Evolutionary conservation across 345 rosid species (phyloP).

Genomic region (Hypericum perforatum): DNA sequence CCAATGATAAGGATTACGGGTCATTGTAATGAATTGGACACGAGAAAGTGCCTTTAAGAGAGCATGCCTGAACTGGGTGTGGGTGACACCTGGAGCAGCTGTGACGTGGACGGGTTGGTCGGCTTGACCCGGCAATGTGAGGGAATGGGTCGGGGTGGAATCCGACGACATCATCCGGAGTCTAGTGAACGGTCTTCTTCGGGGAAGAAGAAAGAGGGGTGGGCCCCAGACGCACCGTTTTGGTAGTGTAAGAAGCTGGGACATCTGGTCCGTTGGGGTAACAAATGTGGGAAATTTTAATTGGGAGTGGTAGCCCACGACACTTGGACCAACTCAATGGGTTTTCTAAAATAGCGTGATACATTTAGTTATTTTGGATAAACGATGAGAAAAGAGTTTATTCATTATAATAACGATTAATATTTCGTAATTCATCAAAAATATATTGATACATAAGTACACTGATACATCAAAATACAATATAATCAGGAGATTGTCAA

Average conservation of each 20-base stretch:
- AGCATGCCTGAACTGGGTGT: constrained; percentile 49
- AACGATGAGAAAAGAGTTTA: no score
- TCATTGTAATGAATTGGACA: not conserved
- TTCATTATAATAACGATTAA: no score
- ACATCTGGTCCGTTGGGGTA: no score
- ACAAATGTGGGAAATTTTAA: no score
- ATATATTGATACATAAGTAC: no score
- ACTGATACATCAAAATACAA: no score
- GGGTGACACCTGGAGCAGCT: constrained; percentile 58
- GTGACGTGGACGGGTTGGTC: constrained; percentile 43
- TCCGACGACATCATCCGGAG: constrained; percentile 29
- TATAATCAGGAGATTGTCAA: no score
- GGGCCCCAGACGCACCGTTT: not conserved
- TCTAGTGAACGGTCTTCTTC: constrained; percentile 5
- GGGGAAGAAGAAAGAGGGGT: constrained; percentile 12
- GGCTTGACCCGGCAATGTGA: constrained; percentile 46
- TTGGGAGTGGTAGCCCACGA: no score
- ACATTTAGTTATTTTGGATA: no score
- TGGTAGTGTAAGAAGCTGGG: not conserved
- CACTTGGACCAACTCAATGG: no score
- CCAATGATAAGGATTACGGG: not conserved
- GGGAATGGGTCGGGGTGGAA: constrained; percentile 32
- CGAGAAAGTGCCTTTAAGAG: not conserved
- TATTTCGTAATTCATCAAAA: no score
- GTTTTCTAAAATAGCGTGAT: no score